These are phyloP conservation scores for Dendrobium officinale DNA, from an alignment of 106 monocot species.

Conservation along the genomic window DNA sequence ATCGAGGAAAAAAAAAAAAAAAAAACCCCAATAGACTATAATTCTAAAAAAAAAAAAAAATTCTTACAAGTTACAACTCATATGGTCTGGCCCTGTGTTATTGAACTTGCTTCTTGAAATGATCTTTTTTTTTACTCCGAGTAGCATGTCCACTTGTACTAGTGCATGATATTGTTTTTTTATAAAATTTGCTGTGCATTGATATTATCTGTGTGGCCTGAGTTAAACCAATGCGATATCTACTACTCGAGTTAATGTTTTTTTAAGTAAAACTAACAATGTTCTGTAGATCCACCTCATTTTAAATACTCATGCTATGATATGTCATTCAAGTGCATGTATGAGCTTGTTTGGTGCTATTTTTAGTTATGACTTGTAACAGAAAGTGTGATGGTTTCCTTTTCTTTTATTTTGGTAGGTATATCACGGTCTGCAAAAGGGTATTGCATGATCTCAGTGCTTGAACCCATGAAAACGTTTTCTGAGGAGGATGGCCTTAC, in stretches of 20 bases:
- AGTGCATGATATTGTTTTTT: not conserved
- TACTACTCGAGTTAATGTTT: not conserved
- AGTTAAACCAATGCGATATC: not conserved
- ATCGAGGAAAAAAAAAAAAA: no score
- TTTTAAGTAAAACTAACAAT: not conserved
- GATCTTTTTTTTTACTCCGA: not conserved
- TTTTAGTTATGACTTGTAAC: not conserved
- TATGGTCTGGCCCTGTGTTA: not conserved
- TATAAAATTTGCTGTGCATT: constrained; percentile 1
- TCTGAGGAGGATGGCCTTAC: constrained; percentile 84
- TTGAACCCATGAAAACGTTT: constrained; percentile 96
- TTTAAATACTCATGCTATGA: not conserved
- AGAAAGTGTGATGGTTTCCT: not conserved
- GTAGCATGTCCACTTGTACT: not conserved
- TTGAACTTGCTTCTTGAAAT: not conserved
- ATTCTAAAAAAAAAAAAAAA: no score
- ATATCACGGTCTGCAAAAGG: constrained; percentile 95
- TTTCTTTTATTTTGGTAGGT: constrained; percentile 30
- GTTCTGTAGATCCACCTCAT: not conserved
- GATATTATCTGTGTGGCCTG: not conserved
- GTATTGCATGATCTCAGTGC: constrained; percentile 79
- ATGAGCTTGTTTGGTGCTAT: not conserved
- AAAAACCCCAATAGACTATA: no score
- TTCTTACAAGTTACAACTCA: not conserved
- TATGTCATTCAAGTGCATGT: not conserved